Conservation (phyloP, 2,329 filamentous ascomycete genomes). For the Exophiala spinifera region DNA sequence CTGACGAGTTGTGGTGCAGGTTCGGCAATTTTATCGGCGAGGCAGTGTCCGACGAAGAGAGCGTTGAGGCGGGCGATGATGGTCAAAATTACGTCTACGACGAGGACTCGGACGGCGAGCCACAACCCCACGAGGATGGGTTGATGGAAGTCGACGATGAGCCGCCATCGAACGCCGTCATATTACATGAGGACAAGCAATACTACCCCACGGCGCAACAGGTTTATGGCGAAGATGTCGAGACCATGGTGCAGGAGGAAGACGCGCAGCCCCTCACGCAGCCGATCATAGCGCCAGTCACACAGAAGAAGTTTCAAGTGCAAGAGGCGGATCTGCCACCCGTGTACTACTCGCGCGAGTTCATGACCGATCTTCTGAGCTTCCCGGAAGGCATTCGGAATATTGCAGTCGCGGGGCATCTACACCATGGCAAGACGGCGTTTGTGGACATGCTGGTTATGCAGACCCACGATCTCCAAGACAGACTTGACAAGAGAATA, state of each 20-base stretch:
- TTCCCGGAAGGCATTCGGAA: constrained; percentile 94
- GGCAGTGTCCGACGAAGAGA: constrained; percentile 83
- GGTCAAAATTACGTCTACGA: constrained; percentile 77
- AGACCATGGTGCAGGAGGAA: constrained; percentile 94
- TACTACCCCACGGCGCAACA: constrained; percentile 98
- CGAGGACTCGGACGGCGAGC: constrained; percentile 63
- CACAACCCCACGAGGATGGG: constrained; percentile 65
- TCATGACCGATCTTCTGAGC: constrained; percentile 95
- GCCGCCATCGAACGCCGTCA: constrained; percentile 91
- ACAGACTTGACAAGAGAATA: constrained; percentile 73
- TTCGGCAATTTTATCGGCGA: constrained; percentile 99
- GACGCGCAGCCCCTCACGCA: constrained; percentile 89
- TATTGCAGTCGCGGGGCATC: constrained; percentile 82
- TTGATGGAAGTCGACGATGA: constrained; percentile 93
- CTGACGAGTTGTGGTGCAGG: constrained; percentile 47
- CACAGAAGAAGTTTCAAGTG: constrained; percentile 93
- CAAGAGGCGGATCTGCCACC: constrained; percentile 87
- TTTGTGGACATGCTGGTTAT: constrained; percentile 98
- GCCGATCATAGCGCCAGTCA: constrained; percentile 88
- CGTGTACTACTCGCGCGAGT: constrained; percentile 81
- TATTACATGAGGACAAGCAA: constrained; percentile 98
- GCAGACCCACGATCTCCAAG: constrained; percentile 85
- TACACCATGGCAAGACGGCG: constrained; percentile 97
- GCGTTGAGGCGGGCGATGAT: constrained; percentile 69
- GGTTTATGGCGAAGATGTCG: constrained; percentile 89